These are phyloP conservation scores for Penicillium decumbens DNA, from an alignment of 2,329 filamentous ascomycete species.

Conservation along the genomic window DNA sequence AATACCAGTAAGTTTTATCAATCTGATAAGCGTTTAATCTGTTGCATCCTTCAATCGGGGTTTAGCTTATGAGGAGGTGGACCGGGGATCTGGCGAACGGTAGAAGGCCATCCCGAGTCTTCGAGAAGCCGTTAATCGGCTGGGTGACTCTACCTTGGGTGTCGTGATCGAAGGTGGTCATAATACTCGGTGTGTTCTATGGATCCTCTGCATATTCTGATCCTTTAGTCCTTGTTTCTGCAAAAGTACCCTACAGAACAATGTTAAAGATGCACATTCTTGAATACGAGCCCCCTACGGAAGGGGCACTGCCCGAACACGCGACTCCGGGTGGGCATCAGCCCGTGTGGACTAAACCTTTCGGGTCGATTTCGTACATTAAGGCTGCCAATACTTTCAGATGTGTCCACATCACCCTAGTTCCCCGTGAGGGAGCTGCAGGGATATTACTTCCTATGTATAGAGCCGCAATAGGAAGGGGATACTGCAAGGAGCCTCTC, in stretches of 20 bases:
- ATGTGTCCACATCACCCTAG: background rate
- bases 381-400: background rate
- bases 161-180: background rate
- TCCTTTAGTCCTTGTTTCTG: background rate
- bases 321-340: constrained; percentile 12
- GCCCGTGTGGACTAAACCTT: constrained; percentile 10
- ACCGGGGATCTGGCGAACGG: background rate
- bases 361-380: background rate
- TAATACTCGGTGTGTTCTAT: background rate
- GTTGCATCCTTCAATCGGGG: background rate
- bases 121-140: constrained; percentile 8
- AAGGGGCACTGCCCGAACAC: constrained; percentile 7
- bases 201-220: no score
- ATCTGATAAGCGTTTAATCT: constrained; percentile 11
- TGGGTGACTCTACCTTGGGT: background rate
- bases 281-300: background rate
- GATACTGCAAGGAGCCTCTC: background rate
- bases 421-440: background rate
- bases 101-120: background rate
- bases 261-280: background rate
- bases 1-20: constrained; percentile 12
- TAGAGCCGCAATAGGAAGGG: background rate
- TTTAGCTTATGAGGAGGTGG: background rate
- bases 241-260: background rate
- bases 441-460: background rate